Evolutionary conservation across 768 basidiomycete species (phyloP).

Genomic region (Mycena albidolilacea): DNA sequence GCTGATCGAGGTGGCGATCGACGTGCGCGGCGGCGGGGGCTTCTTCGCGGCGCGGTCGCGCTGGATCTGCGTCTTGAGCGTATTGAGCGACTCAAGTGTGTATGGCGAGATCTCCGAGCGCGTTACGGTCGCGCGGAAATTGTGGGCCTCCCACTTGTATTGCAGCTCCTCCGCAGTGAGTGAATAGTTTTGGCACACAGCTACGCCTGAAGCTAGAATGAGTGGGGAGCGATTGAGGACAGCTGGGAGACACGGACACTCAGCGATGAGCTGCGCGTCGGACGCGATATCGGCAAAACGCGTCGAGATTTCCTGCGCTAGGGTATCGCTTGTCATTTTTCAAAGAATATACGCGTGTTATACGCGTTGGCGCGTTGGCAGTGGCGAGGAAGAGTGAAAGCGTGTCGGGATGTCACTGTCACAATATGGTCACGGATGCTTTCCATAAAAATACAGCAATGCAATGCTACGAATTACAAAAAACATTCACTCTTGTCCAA

Average conservation of each 20-base stretch:
- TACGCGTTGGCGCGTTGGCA: constrained; percentile 13
- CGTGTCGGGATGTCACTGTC: constrained; percentile 1
- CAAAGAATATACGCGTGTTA: neutral
- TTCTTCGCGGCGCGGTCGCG: constrained; percentile 58
- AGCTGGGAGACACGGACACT: constrained; percentile 12
- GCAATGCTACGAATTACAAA: constrained; percentile 20
- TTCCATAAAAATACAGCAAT: constrained; percentile 8
- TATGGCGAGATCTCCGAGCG: constrained; percentile 56
- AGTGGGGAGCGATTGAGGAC: constrained; percentile 23
- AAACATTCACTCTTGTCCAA: constrained; percentile 56
- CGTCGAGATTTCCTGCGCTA: constrained; percentile 24
- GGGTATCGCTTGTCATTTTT: constrained; percentile 11
- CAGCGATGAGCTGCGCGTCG: constrained; percentile 39
- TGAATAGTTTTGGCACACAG: constrained; percentile 76
- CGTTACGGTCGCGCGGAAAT: constrained; percentile 54
- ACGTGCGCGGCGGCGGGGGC: constrained; percentile 47
- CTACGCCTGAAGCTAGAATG: constrained; percentile 61
- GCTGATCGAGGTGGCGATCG: constrained; percentile 48
- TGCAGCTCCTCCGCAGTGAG: constrained; percentile 66
- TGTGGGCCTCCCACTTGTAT: constrained; percentile 80
- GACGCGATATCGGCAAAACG: constrained; percentile 36
- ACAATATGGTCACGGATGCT: neutral
- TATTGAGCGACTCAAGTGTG: constrained; percentile 64
- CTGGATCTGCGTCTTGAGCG: constrained; percentile 65
- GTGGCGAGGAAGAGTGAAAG: neutral